Evolutionary conservation across 345 rosid species (phyloP), one percentile per base, ranked within the genome.

Genomic region (Turritis glabra): DNA sequence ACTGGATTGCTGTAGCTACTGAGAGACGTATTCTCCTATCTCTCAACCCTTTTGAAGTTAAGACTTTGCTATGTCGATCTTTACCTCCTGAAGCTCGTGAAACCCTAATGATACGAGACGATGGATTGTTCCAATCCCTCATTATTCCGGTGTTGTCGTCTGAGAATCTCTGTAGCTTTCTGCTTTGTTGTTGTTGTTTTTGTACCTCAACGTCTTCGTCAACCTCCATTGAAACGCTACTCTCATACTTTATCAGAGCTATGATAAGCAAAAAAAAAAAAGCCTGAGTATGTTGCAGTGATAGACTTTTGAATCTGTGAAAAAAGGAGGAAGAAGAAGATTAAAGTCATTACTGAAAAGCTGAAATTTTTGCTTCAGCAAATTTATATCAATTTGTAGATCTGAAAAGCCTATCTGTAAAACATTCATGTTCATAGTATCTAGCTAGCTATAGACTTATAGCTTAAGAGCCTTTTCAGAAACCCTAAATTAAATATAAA

Each of bases 41-140:
- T 75, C 96, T 82, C 7, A 86, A 75, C 10, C 98, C 98, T 76
- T 87, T 91, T 0, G 97, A 91, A 7, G 98, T 94, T 85, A 84
- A 87, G 4, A 94, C 98, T 82, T 94, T 94, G 80, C 98, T 94
- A 78, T 94, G 98, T 71, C 98, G 79, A 75, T 94, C 98, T 82
- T 94, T 94, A 2, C 97, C 98, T 22, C 98, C 97, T 0, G 98
- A 87, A 41, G 97, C 95, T 69, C 93, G 78, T 0, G 98, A 90
- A 83, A 91, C 98, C 94, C 97, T 88, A 79, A 91, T 84, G 71
- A 94, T 94, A 47, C 98, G 69, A 1, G 98, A 93, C 0, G 92
- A 84, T 18, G 86, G 87, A 56, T 66, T 90, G 94, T 88, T 88
- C 59, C 89, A 84, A 0, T 87, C 79, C 33, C 67, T 81, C 82